These are phyloP conservation scores for Sanghuangporus weigelae DNA, from an alignment of 1,284 basidiomycete species.

Conservation along the genomic window DNA sequence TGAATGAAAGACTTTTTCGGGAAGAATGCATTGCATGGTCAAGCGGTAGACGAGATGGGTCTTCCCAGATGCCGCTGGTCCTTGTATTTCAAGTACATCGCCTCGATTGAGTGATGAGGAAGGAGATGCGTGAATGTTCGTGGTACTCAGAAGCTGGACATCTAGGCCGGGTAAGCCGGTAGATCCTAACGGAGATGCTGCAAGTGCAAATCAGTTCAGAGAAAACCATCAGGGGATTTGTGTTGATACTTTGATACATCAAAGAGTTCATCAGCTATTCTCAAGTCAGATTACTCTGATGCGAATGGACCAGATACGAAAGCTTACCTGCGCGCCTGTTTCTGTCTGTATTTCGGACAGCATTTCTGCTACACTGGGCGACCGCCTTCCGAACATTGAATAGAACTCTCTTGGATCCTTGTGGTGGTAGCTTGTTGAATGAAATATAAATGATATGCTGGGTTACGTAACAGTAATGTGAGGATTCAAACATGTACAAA, in stretches of 20 bases:
- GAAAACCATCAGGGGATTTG: background rate
- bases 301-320: background rate
- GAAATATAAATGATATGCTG: background rate
- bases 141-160: conserved; percentile 23
- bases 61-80: conserved; percentile 67
- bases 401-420: background rate
- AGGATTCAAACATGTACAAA: background rate
- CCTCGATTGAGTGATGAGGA: conserved; percentile 39
- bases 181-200: conserved; percentile 24
- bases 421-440: background rate
- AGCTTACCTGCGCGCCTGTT: conserved; percentile 8
- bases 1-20: conserved; percentile 25
- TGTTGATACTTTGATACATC: conserved; percentile 25
- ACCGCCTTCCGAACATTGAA: background rate
- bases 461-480: background rate
- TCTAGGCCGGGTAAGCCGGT: conserved; percentile 32
- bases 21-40: conserved; percentile 56
- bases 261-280: conserved; percentile 34
- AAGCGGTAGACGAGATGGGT: conserved; percentile 66
- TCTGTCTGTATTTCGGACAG: conserved; percentile 13
- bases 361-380: conserved; percentile 5
- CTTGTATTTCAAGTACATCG: conserved; percentile 72
- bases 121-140: conserved; percentile 20
- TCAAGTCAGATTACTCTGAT: background rate
- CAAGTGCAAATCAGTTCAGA: conserved; percentile 7